Evolutionary conservation across 306 rosid species (phyloP), one percentile per base, ranked within the genome.

Genomic region (Vicia villosa): DNA sequence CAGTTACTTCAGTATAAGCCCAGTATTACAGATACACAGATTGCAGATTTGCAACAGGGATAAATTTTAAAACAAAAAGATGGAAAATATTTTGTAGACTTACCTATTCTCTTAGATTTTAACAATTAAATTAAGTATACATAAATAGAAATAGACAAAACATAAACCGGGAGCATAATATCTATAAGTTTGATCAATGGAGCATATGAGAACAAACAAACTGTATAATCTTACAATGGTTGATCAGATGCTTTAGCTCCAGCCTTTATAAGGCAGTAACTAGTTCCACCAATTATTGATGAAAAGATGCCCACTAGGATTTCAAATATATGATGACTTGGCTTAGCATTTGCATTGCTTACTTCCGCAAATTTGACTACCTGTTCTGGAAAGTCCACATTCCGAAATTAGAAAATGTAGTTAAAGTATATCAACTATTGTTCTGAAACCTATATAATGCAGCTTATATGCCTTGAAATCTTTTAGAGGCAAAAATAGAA

Each of bases 231-330:
- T 83, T 86, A 91, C 97, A 91, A 45, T 19, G 97, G 97, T 62
- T 88, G 96, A 40, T 88, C 88, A 14, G 92, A 91, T 70, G 85
- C 86, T 65, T 80, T 86, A 81, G 95, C 88, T 69, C 87, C 92
- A 37, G 89, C 95, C 81, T 87, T 81, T 66, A 82, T 86, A 57
- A 91, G 89, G 79, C 95, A 85, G 75, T 78, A 86, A 84, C 85
- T 88, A 50, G 85, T 61, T 72, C 92, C 97, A 66, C 97, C 91
- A 21, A 90, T 78, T 66, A 78, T 52, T 75, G 97, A 78, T 16
- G 95, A 83, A 72, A 88, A 73, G 54, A 83, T 51, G 77, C 91
- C 97, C 41, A 84, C 26, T 74, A 91, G 77, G 43, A 88, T 55
- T 36, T 73, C 78, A 74, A 61, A 83, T 40, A 74, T 17, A 56